These are phyloP conservation scores for Eucalyptus sideroxylon DNA, from an alignment of 345 rosid genomes.

Conservation along the genomic window DNA sequence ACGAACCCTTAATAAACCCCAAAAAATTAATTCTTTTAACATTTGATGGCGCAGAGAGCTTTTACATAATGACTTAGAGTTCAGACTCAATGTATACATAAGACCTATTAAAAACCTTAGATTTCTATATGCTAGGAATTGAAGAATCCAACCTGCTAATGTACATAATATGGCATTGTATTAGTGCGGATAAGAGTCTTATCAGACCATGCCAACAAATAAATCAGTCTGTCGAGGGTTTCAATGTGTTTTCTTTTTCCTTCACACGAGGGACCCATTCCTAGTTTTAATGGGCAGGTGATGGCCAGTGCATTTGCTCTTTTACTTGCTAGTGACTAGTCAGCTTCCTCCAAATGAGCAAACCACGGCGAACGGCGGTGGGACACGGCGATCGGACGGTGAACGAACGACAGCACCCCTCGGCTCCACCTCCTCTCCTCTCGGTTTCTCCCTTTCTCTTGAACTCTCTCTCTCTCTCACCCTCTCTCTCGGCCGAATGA, in stretches of 20 bases:
- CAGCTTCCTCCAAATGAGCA: background rate
- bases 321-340: background rate
- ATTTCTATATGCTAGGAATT: background rate
- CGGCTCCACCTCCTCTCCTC: too few species aligned
- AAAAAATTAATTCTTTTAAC: background rate
- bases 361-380: too few species aligned
- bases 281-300: background rate
- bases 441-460: too few species aligned
- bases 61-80: background rate
- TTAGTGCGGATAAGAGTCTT: background rate
- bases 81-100: background rate
- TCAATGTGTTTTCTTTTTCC: background rate
- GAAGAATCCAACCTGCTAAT: background rate
- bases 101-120: background rate
- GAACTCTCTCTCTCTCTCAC: too few species aligned
- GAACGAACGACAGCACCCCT: too few species aligned
- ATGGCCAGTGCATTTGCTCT: background rate
- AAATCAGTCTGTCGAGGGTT: background rate
- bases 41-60: background rate
- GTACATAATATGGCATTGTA: background rate
- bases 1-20: background rate
- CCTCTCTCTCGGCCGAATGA: too few species aligned
- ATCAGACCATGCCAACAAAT: background rate
- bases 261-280: background rate
- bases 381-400: too few species aligned